Evolutionary conservation across 139 green algal species (phyloP).

Genomic region (Chlorella sp.): DNA sequence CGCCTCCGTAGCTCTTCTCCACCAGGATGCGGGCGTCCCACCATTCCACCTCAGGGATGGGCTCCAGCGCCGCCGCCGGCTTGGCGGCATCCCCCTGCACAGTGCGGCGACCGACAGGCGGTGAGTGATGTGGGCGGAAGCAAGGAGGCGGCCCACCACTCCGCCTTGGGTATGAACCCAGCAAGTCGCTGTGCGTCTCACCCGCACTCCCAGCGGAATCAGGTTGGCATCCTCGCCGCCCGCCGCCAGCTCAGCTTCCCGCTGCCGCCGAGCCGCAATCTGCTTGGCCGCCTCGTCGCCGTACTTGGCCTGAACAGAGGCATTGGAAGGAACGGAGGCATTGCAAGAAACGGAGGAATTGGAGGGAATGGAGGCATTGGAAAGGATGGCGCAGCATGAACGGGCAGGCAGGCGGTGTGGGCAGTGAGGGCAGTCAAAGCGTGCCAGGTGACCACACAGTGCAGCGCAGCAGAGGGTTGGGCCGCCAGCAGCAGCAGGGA

Average conservation of each 20-base stretch:
- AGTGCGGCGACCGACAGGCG: neutral
- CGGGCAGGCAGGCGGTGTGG: no score
- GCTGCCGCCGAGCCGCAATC: slow-evolving; percentile 34
- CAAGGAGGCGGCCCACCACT: no score
- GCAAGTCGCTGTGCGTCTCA: no score
- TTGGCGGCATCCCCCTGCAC: neutral
- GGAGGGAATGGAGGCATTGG: no score
- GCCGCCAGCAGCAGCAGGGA: no score
- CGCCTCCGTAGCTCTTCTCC: slow-evolving; percentile 58
- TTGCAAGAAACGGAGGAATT: no score
- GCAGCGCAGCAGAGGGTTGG: no score
- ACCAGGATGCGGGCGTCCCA: slow-evolving; percentile 77
- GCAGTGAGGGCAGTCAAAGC: no score
- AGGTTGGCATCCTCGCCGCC: slow-evolving; percentile 48
- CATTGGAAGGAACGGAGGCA: neutral
- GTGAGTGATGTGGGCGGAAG: neutral
- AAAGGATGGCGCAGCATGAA: neutral
- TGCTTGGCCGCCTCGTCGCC: slow-evolving; percentile 59
- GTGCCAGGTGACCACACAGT: no score
- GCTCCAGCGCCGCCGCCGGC: slow-evolving; percentile 9
- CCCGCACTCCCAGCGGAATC: slow-evolving; percentile 64
- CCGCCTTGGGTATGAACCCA: no score
- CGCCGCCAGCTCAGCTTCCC: slow-evolving; percentile 25
- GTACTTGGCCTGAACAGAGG: slow-evolving; percentile 52
- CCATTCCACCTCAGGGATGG: slow-evolving; percentile 86